Base-by-base conservation (phyloP, 2,329 filamentous ascomycete species). In the Myriosclerotinia scirpicola region DNA sequence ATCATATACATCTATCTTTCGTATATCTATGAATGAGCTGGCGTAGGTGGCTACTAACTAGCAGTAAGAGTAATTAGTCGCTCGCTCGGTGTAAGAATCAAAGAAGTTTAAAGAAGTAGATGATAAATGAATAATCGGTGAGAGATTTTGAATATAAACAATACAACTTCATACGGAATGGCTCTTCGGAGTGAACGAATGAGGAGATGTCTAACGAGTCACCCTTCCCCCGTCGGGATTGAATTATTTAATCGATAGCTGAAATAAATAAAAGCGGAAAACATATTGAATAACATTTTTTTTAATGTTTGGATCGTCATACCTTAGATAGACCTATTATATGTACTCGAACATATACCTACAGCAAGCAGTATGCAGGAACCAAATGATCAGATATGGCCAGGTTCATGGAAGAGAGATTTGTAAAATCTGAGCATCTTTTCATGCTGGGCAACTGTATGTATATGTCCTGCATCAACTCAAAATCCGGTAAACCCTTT, bases 381-480 rank as follows among this genome's bases (percentile, higher is more conserved):
- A 60, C 56, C 56, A 60, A 38, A 60, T 60, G 44, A 60, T 60
- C 56, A 60, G 30, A 60, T 38, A 60, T 26, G 44, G 12, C 56
- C 42, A 50, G 20, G 44, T 50, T 26, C 46, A 50, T 26, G 44
- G 26, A 34, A 60, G 20, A 2, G 34, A 50, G 44, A 60, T 60
- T 36, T 60, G 30, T 50, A 38, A 50, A 38, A 50, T 36, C 34
- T 48, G 42, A 60, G 12, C 42, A 60, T 50, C 56, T n/a, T 48
- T 60, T 38, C 20, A 50, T 60, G 44, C 56, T 48, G 20, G 20
- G 11, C 12, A 15, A 36, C 42, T 11, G 5, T 17, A 50, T 48
- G n/a, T 26, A 26, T 22, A 17, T 50, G 30, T 50, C 11, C n/a
- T 26, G 14, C 44, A 26, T 5, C 11, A 2, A 50, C 5, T 50